Evolutionary conservation across 2,329 filamentous ascomycete species (phyloP), one percentile per base, ranked within the genome.

Genomic region (Ophiocordyceps unilateralis): DNA sequence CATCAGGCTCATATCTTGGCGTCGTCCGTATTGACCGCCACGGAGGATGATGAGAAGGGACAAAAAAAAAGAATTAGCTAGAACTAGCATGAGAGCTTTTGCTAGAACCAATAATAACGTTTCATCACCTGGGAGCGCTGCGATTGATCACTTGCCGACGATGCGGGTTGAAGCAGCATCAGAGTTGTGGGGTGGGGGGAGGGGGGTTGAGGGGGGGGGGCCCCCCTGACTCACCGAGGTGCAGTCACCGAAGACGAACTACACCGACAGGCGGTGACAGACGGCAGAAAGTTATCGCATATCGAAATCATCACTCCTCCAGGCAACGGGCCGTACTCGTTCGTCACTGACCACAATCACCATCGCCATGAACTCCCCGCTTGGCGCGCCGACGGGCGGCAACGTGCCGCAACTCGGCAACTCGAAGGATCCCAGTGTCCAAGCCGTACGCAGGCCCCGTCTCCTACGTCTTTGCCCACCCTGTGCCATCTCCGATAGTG

Each of bases 401-500:
- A 26, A 47, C 28, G 48, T 48, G 45, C 53, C 52, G 39, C 47
- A 44, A 43, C 47, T 51, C 32, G 54, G 55, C 30, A 58, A 57
- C 49, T 57, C 61, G 9, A 67, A 69, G 44, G 72, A 76, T 45
- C 67, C 72, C 20, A 67, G 66, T 41, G 59, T 74, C 49, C 74
- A 74, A 48, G 63, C 62, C 43, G 67, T 70, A 56, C 42, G 65
- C 57, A 28, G 26, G 10, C 10, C 10, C 10, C 14, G 3, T 5
- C 10, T 28, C 24, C 11, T 26, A 26, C 24, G 24, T 26, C 24
- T 15, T 32, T 12, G 30, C 12, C 30, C 7, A 12, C 12, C 15
- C 15, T 32, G 6, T 32, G 12, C 30, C 30, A n/a, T 32, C 30
- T 32, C 15, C 15, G 7, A 32, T 26, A 26, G 6, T 26, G 6